Percentiles rank a stretch among this genome's conserved stretches.
phyloP scores from a whole-genome alignment of 148 eudicot genomes.

The Camellia japonica region DNA sequence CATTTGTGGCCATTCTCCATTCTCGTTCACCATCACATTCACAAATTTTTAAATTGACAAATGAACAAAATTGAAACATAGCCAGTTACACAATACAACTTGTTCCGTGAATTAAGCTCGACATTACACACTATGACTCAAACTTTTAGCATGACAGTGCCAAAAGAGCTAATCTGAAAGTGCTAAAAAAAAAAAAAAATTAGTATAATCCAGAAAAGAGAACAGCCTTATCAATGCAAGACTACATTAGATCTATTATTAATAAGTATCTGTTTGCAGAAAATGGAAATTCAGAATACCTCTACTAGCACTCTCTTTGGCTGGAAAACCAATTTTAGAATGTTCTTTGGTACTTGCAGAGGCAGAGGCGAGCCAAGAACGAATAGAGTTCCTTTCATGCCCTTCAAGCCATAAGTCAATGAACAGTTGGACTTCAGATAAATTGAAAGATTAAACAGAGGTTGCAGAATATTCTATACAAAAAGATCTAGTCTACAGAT shows the following conservation, averaged over 20 bases:
- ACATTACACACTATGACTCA: neutral
- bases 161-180: neutral
- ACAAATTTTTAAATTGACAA: neutral
- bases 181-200: neutral
- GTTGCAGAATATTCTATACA: neutral
- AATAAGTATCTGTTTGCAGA: neutral
- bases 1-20: neutral
- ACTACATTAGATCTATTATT: neutral
- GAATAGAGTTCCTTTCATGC: constrained; percentile 50
- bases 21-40: neutral
- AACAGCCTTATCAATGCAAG: neutral
- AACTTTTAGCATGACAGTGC: neutral
- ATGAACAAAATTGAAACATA: neutral
- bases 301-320: constrained; percentile 31
- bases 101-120: neutral
- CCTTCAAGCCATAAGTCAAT: constrained; percentile 38
- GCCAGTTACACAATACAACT: neutral
- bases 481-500: neutral
- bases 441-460: neutral
- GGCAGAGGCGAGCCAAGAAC: constrained; percentile 70
- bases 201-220: neutral
- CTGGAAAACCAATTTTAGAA: constrained; percentile 17
- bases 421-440: neutral
- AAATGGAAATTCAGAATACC: constrained; percentile 35
- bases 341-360: constrained; percentile 35